Conservation (phyloP, 768 basidiomycete species). For the Kondoa subrosea region DNA sequence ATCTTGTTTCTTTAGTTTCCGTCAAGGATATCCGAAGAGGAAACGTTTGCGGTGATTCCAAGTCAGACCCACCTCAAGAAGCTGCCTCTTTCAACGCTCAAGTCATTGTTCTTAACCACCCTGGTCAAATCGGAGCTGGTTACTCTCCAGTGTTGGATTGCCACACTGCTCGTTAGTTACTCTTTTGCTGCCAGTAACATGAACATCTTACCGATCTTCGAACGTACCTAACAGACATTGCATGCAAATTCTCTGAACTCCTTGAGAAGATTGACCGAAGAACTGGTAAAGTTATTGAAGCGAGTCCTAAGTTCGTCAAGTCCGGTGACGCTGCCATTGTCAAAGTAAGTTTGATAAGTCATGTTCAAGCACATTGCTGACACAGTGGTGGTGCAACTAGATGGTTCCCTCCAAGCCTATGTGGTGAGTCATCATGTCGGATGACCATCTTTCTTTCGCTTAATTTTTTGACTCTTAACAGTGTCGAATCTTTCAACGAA, state of each 20-base stretch:
- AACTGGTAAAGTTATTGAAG: constrained; percentile 81
- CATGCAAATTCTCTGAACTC: constrained; percentile 69
- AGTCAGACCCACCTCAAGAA: constrained; percentile 99
- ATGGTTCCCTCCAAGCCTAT: constrained; percentile 30
- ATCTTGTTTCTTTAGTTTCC: constrained; percentile 76
- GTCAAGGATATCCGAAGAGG: constrained; percentile 99
- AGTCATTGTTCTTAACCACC: constrained; percentile 99
- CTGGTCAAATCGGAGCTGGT: constrained; percentile 97
- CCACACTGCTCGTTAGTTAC: constrained; percentile 50
- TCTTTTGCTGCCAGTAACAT: not conserved
- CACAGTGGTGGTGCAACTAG: constrained; percentile 1
- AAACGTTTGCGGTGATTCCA: constrained; percentile 97
- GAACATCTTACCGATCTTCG: constrained; percentile 35
- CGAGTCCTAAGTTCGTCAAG: constrained; percentile 90
- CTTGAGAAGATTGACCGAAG: constrained; percentile 99
- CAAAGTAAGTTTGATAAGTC: constrained; percentile 77
- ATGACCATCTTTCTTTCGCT: constrained; percentile 15
- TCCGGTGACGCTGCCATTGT: constrained; percentile 98
- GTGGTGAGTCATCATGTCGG: constrained; percentile 13
- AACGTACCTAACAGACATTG: too few species aligned
- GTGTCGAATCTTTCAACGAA: constrained; percentile 20
- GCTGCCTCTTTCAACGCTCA: constrained; percentile 98
- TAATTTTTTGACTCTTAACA: constrained; percentile 22
- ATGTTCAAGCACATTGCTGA: not conserved
- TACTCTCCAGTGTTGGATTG: constrained; percentile 99